Base-by-base conservation (phyloP, 768 basidiomycete genomes). In the Sutorius australiensis region DNA sequence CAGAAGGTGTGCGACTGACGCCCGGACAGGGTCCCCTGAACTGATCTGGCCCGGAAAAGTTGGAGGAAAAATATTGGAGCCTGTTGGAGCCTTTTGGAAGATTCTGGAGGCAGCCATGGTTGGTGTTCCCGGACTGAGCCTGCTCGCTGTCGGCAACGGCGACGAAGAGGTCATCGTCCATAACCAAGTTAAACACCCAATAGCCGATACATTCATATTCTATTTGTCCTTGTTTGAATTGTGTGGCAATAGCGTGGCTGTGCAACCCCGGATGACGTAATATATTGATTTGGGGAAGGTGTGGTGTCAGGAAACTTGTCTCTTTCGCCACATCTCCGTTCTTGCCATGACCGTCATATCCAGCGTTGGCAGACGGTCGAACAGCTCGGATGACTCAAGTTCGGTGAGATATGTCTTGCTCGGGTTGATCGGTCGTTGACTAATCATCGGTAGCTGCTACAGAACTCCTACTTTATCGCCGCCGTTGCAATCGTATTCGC, bases 1-100 rank as follows among this genome's bases (percentile, higher is more conserved):
- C 56, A 91, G 76, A 38, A 91, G 75, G 63, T 87, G 84, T 59
- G 73, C 75, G 50, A 90, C 84, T 40, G 86, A 85, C 45, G 84
- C 77, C 57, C 79, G 76, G 49, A 80, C 75, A 54, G 80, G 76
- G 54, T 68, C 67, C 57, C 67, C 69, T 71, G 73, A 67, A 37
- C 60, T 59, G 58, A 66, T 68, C 50, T 63, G 66, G 53, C 62
- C 61, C 44, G 63, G 47, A 13, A 65, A 59, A 49, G 71, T 61
- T 51, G 68, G 70, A 50, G 68, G 64, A 53, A 70, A 67, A 61
- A 70, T 64, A 53, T 65, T 69, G 36, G 73, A 67, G 55, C 70
- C 64, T n/a, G 67, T 32, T 16, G 60, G 52, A 41, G 65, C 54
- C 61, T 69, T 69, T 65, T 55, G 48, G 14, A 71, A 69, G 55